These are phyloP conservation scores for Trapa bicornis DNA, from an alignment of 345 rosid genomes.

Conservation along the genomic window DNA sequence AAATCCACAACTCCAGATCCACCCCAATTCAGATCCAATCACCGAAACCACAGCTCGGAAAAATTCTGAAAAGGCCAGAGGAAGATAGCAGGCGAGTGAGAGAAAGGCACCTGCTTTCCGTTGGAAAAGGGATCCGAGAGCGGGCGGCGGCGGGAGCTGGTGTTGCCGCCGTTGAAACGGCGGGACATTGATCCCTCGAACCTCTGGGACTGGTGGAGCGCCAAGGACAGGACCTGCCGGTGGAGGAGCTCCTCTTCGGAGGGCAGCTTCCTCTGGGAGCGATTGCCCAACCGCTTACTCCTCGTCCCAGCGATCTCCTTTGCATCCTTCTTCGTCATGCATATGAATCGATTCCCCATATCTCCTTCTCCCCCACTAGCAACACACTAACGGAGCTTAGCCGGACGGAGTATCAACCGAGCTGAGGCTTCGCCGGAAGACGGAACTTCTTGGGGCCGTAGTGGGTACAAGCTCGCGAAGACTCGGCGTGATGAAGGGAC, in stretches of 20 bases:
- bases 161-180: slow-evolving; percentile 64
- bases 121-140: slow-evolving; percentile 61
- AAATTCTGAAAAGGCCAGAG: background rate
- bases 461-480: background rate
- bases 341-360: slow-evolving; percentile 77
- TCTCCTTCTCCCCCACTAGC: background rate
- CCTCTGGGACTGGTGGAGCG: slow-evolving; percentile 88
- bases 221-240: slow-evolving; percentile 91
- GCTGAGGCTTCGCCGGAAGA: background rate
- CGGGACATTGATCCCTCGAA: slow-evolving; percentile 98
- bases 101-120: slow-evolving; percentile 44
- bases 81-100: background rate
- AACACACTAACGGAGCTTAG: background rate
- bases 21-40: slow-evolving; percentile 3
- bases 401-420: background rate
- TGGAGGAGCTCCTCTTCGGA: slow-evolving; percentile 85
- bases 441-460: background rate
- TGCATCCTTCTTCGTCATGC: slow-evolving; percentile 65
- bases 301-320: slow-evolving; percentile 29
- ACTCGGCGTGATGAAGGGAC: background rate
- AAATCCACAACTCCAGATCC: background rate
- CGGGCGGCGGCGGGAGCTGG: slow-evolving; percentile 58
- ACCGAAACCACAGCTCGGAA: background rate
- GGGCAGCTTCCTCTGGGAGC: slow-evolving; percentile 74
- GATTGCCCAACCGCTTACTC: slow-evolving; percentile 50